phyloP scores from a whole-genome alignment of 805 yeast genomes.

The Lipomyces oligophaga region DNA sequence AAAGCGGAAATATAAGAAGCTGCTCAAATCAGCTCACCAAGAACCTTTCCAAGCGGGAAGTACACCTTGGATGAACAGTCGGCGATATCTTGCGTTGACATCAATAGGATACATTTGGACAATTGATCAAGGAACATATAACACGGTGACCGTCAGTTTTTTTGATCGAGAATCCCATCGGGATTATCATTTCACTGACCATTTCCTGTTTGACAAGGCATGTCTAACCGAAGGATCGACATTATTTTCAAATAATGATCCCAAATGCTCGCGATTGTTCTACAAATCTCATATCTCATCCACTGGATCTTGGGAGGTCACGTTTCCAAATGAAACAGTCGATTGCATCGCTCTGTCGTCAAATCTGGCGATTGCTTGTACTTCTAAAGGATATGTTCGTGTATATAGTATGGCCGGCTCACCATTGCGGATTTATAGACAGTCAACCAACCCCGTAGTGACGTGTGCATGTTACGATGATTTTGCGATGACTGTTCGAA shows the following conservation, averaged over 20 bases:
- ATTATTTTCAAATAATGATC: slow-evolving; percentile 19
- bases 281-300: slow-evolving; percentile 67
- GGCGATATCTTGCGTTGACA: slow-evolving; percentile 57
- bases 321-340: slow-evolving; percentile 45
- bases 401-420: slow-evolving; percentile 70
- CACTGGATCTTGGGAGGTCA: slow-evolving; percentile 58
- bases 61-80: slow-evolving; percentile 71
- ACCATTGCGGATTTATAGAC: slow-evolving; percentile 53
- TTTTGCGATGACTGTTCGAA: slow-evolving; percentile 53
- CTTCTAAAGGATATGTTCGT: slow-evolving; percentile 72
- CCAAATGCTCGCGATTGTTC: slow-evolving; percentile 43
- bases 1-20: slow-evolving; percentile 6
- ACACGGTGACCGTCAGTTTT: slow-evolving; percentile 80
- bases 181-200: slow-evolving; percentile 83
- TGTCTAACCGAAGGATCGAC: slow-evolving; percentile 50
- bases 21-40: slow-evolving; percentile 16
- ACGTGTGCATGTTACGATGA: slow-evolving; percentile 62
- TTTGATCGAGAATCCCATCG: slow-evolving; percentile 71
- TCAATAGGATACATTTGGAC: slow-evolving; percentile 70
- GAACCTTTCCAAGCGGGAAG: slow-evolving; percentile 79
- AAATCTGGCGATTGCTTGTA: slow-evolving; percentile 60
- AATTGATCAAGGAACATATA: slow-evolving; percentile 56
- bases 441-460: slow-evolving; percentile 68
- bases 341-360: slow-evolving; percentile 64
- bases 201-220: slow-evolving; percentile 67